A percentile compares a stretch with the other conserved stretches of the same genome.
Conservation (phyloP, 1,284 basidiomycete species). For the Ceratobasidium sp. region DNA sequence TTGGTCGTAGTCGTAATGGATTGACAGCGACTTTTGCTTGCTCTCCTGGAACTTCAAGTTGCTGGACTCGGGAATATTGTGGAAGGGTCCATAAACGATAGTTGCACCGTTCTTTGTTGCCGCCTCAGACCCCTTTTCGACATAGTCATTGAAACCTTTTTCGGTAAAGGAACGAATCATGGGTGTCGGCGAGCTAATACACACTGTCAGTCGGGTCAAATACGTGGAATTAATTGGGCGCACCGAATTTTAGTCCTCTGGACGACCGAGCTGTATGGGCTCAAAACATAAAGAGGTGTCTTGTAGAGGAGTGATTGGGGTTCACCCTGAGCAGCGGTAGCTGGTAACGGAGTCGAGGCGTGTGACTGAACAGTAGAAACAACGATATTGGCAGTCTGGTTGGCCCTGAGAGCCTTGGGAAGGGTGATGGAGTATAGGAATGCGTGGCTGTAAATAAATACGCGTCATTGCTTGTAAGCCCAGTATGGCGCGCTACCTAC, state of each 20-base stretch:
- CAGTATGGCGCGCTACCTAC: slow-evolving; percentile 52
- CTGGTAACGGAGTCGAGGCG: slow-evolving; percentile 76
- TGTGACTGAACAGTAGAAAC: slow-evolving; percentile 79
- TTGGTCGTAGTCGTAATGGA: slow-evolving; percentile 83
- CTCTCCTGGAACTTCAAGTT: slow-evolving; percentile 61
- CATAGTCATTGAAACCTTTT: slow-evolving; percentile 50
- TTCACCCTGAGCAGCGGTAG: slow-evolving; percentile 75
- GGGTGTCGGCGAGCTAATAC: slow-evolving; percentile 37
- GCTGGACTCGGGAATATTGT: slow-evolving; percentile 69
- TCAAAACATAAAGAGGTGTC: slow-evolving; percentile 77
- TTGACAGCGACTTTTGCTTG: slow-evolving; percentile 67
- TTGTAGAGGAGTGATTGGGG: slow-evolving; percentile 80
- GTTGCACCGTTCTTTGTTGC: slow-evolving; percentile 80
- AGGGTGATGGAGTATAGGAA: slow-evolving; percentile 54
- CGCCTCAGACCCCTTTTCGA: slow-evolving; percentile 48
- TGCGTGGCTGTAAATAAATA: slow-evolving; percentile 47
- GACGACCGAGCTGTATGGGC: slow-evolving; percentile 79
- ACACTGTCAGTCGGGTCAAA: slow-evolving; percentile 27
- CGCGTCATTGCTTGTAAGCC: background rate
- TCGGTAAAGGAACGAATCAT: slow-evolving; percentile 62
- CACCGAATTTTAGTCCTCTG: slow-evolving; percentile 88
- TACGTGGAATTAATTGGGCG: slow-evolving; percentile 45
- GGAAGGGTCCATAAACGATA: slow-evolving; percentile 88
- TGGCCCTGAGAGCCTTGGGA: slow-evolving; percentile 57
- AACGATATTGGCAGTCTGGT: slow-evolving; percentile 73